Percentiles rank a stretch among this genome's conserved stretches.
Conservation (phyloP, 2,329 filamentous ascomycete species). For the Colletotrichum somersetense region DNA sequence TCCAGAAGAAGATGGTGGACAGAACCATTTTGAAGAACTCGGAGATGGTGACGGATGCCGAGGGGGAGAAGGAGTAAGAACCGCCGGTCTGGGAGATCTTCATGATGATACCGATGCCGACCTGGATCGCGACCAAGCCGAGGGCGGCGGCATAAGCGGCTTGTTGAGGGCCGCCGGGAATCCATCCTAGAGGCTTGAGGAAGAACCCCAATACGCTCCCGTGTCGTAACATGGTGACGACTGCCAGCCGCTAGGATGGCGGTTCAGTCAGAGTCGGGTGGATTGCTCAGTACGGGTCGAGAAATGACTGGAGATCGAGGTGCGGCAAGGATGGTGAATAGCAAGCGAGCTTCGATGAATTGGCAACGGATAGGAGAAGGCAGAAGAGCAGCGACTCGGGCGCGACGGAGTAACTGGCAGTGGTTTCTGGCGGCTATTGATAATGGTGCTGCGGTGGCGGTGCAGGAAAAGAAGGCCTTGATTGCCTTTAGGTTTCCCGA, state of each 20-base stretch:
- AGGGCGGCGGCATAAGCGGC: slow-evolving; percentile 48
- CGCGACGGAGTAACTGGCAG: slow-evolving; percentile 2
- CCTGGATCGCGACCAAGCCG: slow-evolving; percentile 51
- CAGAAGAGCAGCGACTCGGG: neutral
- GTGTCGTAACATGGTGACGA: slow-evolving; percentile 38
- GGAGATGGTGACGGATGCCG: slow-evolving; percentile 50
- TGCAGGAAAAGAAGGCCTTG: slow-evolving; percentile 27
- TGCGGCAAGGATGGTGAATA: slow-evolving; percentile 12
- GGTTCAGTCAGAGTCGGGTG: slow-evolving; percentile 9
- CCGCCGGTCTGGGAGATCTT: slow-evolving; percentile 48
- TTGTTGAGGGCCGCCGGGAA: slow-evolving; percentile 41
- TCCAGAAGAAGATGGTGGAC: slow-evolving; percentile 48
- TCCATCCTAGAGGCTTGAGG: slow-evolving; percentile 38
- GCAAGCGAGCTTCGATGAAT: slow-evolving; percentile 32
- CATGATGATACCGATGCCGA: slow-evolving; percentile 52
- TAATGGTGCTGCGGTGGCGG: neutral
- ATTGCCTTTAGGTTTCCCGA: slow-evolving; percentile 29
- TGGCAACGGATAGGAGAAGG: slow-evolving; percentile 1
- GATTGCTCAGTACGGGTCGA: neutral
- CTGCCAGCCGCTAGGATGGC: slow-evolving; percentile 24
- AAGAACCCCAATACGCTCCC: slow-evolving; percentile 39
- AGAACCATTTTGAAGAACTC: slow-evolving; percentile 51
- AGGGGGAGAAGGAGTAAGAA: slow-evolving; percentile 48
- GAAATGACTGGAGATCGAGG: slow-evolving; percentile 1
- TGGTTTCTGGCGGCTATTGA: neutral